Evolutionary conservation across 805 yeast genomes (phyloP), one percentile per base, ranked within the genome.

Genomic region (Hanseniaspora thailandica): DNA sequence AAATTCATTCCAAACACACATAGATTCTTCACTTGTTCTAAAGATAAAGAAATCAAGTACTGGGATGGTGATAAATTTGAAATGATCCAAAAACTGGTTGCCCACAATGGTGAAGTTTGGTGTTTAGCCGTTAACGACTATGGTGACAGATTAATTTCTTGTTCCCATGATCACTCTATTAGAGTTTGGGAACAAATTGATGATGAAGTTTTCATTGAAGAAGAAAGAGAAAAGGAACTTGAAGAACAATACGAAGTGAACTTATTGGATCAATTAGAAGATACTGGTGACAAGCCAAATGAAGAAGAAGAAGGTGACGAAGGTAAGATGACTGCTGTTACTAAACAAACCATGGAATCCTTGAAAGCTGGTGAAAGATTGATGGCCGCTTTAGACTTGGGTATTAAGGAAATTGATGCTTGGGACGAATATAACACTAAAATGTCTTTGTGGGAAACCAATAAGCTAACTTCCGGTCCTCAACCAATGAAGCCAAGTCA

Each of bases 11-110:
- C 94, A 1, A 81, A 80, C n/a, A 75, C 85, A 13, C 96, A 90
- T 65, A 80, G 89, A 66, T 89, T 93, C 67, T 85, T 93, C 69
- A 82, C 95, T 54, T 81, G 86, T 55, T 82, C 90, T 33, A 93
- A 93, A 63, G 99, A 93, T 68, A 88, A 85, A 13, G 68, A 83
- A 56, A 77, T 93, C 54, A 93, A 93, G 68, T 88, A 87, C 67
- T 93, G 99, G 99, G 99, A 93, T 67, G 99, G 97, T 59, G 94
- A 86, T 61, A 93, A 93, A 68, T 93, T 93, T 66, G 96, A 86
- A 61, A 85, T 90, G 66, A 80, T 93, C 57, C 97, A 93, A 67
- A 86, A 84, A 61, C 72, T 93, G 31, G 76, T 79, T 8, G 89
- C 84, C 5, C 97, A 93, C 66, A 95, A 87, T 55, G 77, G 87